Base-by-base conservation (phyloP, 106 monocot species). In the Apostasia shenzhenica region DNA sequence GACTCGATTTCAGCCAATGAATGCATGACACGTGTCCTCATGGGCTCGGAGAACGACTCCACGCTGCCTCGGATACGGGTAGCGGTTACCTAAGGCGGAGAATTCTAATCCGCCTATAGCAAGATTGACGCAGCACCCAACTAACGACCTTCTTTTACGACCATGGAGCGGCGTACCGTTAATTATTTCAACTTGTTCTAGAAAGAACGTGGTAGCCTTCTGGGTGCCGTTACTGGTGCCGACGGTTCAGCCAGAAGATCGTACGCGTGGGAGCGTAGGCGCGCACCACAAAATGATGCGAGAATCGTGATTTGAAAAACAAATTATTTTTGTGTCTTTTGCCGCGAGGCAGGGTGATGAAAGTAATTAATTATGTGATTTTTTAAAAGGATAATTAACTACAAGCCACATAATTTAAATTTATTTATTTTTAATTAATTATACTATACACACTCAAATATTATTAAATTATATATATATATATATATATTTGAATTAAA, bases 21-120 rank as follows among this genome's bases (percentile, higher is more conserved):
- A 37, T 62, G 1, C 4, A 8, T 0, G 68, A 57, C 79, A 54
- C 68, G 83, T 83, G 79, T 56, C 55, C 38, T 0, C 4, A 2
- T 8, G 54, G 9, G 54, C 48, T 49, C 12, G 26, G 44, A 1
- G 6, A 47, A 63, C 63, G 63, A 14, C 48, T 0, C 65, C 65
- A 48, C 48, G 45, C 72, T 51, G 68, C 66, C 57, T 66, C 66
- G 66, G 74, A 65, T 57, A 47, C 74, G 56, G 74, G 57, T 67
- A 74, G 74, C 74, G 67, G 74, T 74, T 74, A 57, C 74, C 63
- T 63, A 49, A 73, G n/a, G 48, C 65, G 65, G 65, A 65, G 46
- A 48, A 48, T 48, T 48, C 46, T 65, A 65, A 14, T 48, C 48
- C 65, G 48, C 65, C 65, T 8, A 48, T 11, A 50, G 4, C 0